These are phyloP conservation scores for Ascochyta lentis DNA, from an alignment of 2,329 filamentous ascomycete genomes.

Conservation along the genomic window DNA sequence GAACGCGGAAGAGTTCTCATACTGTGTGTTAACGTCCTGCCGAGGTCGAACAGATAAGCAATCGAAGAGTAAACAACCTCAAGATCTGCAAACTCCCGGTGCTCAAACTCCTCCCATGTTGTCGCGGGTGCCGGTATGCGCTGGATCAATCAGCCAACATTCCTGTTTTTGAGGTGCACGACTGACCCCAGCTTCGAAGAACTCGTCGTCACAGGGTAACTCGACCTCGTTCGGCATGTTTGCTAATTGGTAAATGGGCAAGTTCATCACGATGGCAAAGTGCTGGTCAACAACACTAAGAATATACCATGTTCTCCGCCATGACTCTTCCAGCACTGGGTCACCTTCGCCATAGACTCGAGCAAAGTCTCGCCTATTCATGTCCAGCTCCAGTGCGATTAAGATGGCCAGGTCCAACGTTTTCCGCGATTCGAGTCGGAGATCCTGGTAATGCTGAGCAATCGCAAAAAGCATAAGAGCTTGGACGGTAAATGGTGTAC, in stretches of 20 bases:
- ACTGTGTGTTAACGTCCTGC: slow-evolving; percentile 71
- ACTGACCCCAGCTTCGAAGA: slow-evolving; percentile 58
- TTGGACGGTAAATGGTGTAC: slow-evolving; percentile 68
- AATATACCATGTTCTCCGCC: slow-evolving; percentile 89
- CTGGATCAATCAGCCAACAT: slow-evolving; percentile 20
- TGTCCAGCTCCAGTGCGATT: slow-evolving; percentile 76
- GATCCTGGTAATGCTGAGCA: slow-evolving; percentile 78
- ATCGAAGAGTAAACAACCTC: slow-evolving; percentile 80
- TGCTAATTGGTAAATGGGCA: slow-evolving; percentile 70
- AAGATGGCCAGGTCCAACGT: slow-evolving; percentile 71
- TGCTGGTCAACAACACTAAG: slow-evolving; percentile 78
- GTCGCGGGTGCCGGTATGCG: slow-evolving; percentile 46
- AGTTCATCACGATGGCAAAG: slow-evolving; percentile 77
- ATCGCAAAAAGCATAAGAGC: slow-evolving; percentile 78
- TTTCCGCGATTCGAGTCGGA: slow-evolving; percentile 70
- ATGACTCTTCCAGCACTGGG: slow-evolving; percentile 77
- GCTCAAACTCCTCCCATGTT: slow-evolving; percentile 76
- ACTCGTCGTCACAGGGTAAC: slow-evolving; percentile 81
- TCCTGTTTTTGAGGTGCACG: background rate
- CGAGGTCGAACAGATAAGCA: slow-evolving; percentile 79
- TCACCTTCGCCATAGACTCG: slow-evolving; percentile 67
- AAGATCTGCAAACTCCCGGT: slow-evolving; percentile 73
- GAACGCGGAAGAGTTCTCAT: background rate
- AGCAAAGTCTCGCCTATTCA: slow-evolving; percentile 76
- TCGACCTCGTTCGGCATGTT: slow-evolving; percentile 70